Conservation (phyloP, 495 filamentous ascomycete genomes). For the Xylaria intraflava region DNA sequence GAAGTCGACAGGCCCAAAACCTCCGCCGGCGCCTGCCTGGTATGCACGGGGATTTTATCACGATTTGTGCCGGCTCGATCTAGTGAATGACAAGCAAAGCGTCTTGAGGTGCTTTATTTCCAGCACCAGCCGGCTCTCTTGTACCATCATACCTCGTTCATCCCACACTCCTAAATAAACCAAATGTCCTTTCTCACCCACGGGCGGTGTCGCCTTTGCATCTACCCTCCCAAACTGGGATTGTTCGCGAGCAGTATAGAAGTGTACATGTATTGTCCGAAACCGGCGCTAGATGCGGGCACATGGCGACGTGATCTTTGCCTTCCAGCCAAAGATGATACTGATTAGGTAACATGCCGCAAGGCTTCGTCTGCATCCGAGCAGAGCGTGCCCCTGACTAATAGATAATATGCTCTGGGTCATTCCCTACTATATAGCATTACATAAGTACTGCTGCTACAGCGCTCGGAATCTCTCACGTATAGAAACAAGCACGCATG, state of each 20-base stretch:
- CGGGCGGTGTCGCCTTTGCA: not conserved
- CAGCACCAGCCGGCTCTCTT: conserved; percentile 15
- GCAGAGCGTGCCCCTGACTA: too few relatives aligned
- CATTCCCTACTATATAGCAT: too few relatives aligned
- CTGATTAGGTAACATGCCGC: not conserved
- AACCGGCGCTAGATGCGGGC: not conserved
- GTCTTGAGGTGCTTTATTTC: not conserved
- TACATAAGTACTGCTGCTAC: too few relatives aligned
- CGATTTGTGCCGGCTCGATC: conserved; percentile 17
- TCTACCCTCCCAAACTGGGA: not conserved
- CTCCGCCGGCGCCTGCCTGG: conserved; percentile 3
- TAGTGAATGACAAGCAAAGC: conserved; percentile 13
- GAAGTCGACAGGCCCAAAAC: not conserved
- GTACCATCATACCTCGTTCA: conserved; percentile 25
- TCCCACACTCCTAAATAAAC: conserved; percentile 26
- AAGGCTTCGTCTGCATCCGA: too few relatives aligned
- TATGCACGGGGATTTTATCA: conserved; percentile 19
- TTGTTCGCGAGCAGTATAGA: not conserved
- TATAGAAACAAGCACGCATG: too few relatives aligned
- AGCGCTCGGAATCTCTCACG: too few relatives aligned
- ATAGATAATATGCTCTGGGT: too few relatives aligned
- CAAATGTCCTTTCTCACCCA: conserved; percentile 18
- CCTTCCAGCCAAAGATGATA: not conserved
- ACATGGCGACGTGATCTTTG: not conserved
- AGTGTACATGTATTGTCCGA: not conserved